Conservation (phyloP, 257 asterid genomes). For the Solanum ossicruentum region DNA sequence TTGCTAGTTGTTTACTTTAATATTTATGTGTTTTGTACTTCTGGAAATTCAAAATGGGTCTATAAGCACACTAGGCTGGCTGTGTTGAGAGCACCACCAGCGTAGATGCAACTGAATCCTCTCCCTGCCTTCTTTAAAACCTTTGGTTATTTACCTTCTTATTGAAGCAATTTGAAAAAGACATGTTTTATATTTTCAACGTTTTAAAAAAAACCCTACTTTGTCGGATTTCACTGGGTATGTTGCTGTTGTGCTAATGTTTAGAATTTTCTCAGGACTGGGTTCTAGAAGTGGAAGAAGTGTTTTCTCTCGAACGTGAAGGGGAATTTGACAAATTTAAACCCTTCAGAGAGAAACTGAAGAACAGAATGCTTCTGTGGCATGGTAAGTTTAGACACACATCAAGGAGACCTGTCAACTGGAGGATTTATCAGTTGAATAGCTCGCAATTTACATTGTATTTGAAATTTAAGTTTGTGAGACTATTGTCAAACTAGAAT, state of each 20-base stretch:
- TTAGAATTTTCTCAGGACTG: constrained; percentile 45
- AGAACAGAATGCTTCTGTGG: constrained; percentile 96
- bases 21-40: neutral
- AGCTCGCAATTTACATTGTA: neutral
- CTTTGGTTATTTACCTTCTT: neutral
- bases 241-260: neutral
- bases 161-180: neutral
- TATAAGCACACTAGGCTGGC: neutral
- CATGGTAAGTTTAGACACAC: constrained; percentile 51
- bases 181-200: neutral
- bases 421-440: neutral
- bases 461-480: neutral
- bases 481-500: neutral
- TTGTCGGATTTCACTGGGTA: too few species aligned
- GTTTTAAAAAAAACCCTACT: neutral
- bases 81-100: neutral
- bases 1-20: neutral
- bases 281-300: constrained; percentile 94
- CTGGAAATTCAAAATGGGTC: neutral
- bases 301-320: constrained; percentile 68
- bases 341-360: constrained; percentile 60
- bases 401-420: neutral
- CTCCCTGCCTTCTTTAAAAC: neutral
- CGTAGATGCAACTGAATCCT: neutral
- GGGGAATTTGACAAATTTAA: constrained; percentile 80